phyloP scores from a whole-genome alignment of 352 stramenopile species.

The Phytophthora lateralis region DNA sequence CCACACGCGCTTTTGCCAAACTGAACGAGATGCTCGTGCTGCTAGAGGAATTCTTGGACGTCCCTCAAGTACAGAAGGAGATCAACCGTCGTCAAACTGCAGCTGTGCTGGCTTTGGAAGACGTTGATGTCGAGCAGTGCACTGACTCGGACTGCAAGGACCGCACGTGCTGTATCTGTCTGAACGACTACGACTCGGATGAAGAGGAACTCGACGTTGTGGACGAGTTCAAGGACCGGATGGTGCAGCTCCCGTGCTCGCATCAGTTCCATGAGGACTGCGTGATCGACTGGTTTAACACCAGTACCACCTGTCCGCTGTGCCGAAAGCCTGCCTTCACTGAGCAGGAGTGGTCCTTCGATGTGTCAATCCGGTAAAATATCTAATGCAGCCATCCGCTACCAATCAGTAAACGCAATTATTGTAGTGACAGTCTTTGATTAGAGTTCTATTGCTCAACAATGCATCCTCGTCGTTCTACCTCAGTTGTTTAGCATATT shows the following conservation, averaged over 20 bases:
- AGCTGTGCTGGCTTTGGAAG: conserved; percentile 56
- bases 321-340: conserved; percentile 53
- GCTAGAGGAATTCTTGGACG: conserved; percentile 57
- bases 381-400: conserved; percentile 7
- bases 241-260: conserved; percentile 64
- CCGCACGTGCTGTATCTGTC: conserved; percentile 57
- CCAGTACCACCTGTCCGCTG: conserved; percentile 68
- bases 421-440: too few species aligned
- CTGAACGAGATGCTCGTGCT: conserved; percentile 41
- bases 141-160: conserved; percentile 27
- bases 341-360: conserved; percentile 43
- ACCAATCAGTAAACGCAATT: conserved; percentile 4
- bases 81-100: conserved; percentile 51
- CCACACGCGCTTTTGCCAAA: conserved; percentile 18
- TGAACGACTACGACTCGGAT: conserved; percentile 46
- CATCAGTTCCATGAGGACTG: conserved; percentile 85
- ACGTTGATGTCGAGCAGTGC: conserved; percentile 37
- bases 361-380: conserved; percentile 45
- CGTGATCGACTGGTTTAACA: conserved; percentile 78
- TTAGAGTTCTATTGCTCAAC: too few species aligned
- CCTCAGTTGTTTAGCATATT: conserved; percentile 50
- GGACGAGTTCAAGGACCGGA: conserved; percentile 26
- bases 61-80: conserved; percentile 58
- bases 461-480: neutral
- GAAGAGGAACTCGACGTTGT: conserved; percentile 21